A percentile compares a stretch with the other conserved stretches of the same genome.
These are phyloP conservation scores for Blastobotrys buckinghamii DNA, from an alignment of 1,139 yeast species.

Conservation along the genomic window DNA sequence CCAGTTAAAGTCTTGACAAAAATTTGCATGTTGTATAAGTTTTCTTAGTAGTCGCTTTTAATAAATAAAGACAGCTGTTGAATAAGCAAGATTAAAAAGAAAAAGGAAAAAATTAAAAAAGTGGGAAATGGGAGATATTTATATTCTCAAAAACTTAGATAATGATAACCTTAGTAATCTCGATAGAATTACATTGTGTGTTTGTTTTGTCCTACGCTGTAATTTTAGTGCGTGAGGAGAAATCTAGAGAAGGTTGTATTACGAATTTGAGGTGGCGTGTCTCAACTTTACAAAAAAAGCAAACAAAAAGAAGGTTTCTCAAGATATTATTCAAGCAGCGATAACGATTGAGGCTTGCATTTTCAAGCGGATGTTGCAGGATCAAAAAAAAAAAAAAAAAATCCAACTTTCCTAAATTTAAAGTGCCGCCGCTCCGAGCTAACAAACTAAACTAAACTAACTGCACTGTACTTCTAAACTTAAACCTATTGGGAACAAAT, in stretches of 20 bases:
- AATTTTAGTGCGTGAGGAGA: neutral
- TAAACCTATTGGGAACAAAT: too few relatives aligned
- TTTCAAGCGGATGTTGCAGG: too few relatives aligned
- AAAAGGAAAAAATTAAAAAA: neutral
- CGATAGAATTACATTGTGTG: neutral
- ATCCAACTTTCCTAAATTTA: too few relatives aligned
- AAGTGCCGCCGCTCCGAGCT: neutral
- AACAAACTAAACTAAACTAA: neutral
- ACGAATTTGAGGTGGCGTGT: neutral
- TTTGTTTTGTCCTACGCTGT: neutral
- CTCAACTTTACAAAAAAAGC: neutral
- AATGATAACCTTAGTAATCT: too few relatives aligned
- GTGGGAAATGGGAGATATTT: neutral
- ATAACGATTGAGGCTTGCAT: too few relatives aligned
- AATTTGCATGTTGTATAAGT: constrained; percentile 38
- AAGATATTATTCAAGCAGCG: too few relatives aligned
- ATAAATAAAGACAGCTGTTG: neutral
- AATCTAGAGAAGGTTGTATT: neutral
- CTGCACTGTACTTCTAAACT: too few relatives aligned
- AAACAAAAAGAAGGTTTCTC: neutral
- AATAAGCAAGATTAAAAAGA: neutral
- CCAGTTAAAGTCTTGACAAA: constrained; percentile 75
- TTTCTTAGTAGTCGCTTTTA: neutral
- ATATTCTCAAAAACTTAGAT: neutral
- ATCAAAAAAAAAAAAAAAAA: too few relatives aligned